phyloP scores from a whole-genome alignment of 2,329 filamentous ascomycete species.

The Exophiala sp. region DNA sequence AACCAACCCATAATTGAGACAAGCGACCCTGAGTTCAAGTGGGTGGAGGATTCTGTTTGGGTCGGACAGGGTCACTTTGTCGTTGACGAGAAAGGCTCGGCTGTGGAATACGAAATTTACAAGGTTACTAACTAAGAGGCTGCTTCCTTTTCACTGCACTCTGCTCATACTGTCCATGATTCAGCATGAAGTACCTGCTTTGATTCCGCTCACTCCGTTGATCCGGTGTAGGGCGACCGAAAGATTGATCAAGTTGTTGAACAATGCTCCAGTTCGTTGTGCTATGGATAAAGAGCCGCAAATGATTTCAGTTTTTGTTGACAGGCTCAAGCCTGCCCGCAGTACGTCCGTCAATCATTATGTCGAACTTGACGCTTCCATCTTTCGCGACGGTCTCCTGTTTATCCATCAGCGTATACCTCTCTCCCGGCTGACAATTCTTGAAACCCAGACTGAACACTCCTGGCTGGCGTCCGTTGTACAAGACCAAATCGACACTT shows the following conservation, averaged over 20 bases:
- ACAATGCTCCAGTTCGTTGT: too few relatives aligned
- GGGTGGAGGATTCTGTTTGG: conserved; percentile 12
- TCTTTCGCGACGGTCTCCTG: neutral
- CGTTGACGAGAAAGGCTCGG: conserved; percentile 5
- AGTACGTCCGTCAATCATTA: conserved; percentile 6
- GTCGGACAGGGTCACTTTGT: conserved; percentile 13
- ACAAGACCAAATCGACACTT: conserved; percentile 15
- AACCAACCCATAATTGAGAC: conserved; percentile 13
- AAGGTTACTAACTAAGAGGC: conserved; percentile 1
- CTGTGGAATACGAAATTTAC: conserved; percentile 17
- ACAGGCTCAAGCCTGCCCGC: conserved; percentile 5
- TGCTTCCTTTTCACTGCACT: too few relatives aligned
- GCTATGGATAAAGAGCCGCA: too few relatives aligned
- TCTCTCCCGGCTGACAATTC: conserved; percentile 1
- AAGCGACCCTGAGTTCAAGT: conserved; percentile 12
- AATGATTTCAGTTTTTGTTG: too few relatives aligned
- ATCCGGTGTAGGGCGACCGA: too few relatives aligned
- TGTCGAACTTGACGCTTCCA: conserved; percentile 7
- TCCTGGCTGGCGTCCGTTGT: conserved; percentile 7
- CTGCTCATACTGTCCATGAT: too few relatives aligned
- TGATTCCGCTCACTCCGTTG: too few relatives aligned
- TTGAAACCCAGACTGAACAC: conserved; percentile 7
- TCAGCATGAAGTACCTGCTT: too few relatives aligned
- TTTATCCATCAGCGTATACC: conserved; percentile 8
- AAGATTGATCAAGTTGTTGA: too few relatives aligned